These are phyloP conservation scores for Golubevia sp. DNA, from an alignment of 1,284 basidiomycete species.

Conservation along the genomic window DNA sequence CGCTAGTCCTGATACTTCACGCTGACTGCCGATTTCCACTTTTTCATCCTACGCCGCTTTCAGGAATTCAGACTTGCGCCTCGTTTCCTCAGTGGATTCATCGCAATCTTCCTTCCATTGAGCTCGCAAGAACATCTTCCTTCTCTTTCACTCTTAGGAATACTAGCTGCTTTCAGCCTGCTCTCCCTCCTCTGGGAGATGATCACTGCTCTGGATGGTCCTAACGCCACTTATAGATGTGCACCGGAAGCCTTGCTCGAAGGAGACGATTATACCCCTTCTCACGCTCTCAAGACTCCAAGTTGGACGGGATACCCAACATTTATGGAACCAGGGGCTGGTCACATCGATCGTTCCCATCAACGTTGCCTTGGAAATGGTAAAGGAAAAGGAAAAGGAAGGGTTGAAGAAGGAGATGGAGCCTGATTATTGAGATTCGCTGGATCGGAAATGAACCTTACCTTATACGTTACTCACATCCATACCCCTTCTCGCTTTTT, in stretches of 20 bases:
- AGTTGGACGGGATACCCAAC: conserved; percentile 30
- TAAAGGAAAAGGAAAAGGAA: conserved; percentile 1
- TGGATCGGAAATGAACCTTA: no score
- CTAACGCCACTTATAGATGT: conserved; percentile 18
- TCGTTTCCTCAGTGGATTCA: conserved; percentile 20
- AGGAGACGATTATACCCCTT: not conserved
- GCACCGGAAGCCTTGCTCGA: conserved; percentile 17
- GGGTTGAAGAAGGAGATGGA: not conserved
- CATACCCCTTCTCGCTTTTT: no score
- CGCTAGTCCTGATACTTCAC: no score
- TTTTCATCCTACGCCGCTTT: not conserved
- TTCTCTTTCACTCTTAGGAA: conserved; percentile 16
- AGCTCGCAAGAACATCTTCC: conserved; percentile 21
- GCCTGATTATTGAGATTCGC: no score
- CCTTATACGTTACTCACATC: no score
- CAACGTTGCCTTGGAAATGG: no score
- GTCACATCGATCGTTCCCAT: conserved; percentile 20
- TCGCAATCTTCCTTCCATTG: conserved; percentile 35
- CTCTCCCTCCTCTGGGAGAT: conserved; percentile 33
- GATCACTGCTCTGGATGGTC: conserved; percentile 34
- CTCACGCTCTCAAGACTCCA: not conserved
- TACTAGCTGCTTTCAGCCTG: conserved; percentile 19
- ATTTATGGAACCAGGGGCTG: conserved; percentile 31
- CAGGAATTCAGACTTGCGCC: conserved; percentile 24
- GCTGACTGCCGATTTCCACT: not conserved